These are phyloP conservation scores for Nematocida sp. DNA, from an alignment of 371 early-diverging fungal genomes.

Conservation along the genomic window DNA sequence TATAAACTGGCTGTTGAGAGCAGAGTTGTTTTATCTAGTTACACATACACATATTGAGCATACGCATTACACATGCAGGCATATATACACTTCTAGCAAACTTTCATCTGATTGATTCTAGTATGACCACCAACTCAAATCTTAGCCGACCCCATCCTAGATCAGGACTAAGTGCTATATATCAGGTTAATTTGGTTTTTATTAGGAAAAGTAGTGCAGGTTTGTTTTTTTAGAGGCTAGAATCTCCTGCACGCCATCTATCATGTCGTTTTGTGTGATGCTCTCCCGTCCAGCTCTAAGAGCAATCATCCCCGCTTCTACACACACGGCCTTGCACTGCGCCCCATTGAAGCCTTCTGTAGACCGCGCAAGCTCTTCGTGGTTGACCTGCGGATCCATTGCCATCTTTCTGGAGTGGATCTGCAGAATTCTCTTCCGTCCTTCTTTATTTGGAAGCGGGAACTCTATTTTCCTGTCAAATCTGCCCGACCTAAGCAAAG, in stretches of 20 bases:
- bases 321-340: conserved; percentile 97
- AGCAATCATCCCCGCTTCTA: conserved; percentile 98
- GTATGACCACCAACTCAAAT: no score
- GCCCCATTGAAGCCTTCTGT: conserved; percentile 99
- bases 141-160: no score
- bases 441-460: conserved; percentile 93
- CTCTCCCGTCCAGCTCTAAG: conserved; percentile 78
- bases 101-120: no score
- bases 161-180: no score
- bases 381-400: conserved; percentile 85
- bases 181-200: no score
- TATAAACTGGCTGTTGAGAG: no score
- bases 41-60: no score
- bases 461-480: conserved; percentile 99
- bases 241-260: conserved; percentile 98
- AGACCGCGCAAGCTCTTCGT: conserved; percentile 88
- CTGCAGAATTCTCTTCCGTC: conserved; percentile 90
- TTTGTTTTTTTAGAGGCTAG: conserved; percentile 95
- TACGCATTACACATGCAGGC: no score
- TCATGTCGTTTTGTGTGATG: conserved; percentile 93
- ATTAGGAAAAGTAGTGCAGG: conserved; percentile 65
- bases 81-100: no score
- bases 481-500: conserved; percentile 93
- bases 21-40: no score
- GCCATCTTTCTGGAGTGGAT: conserved; percentile 99